A percentile compares a stretch with the other conserved stretches of the same genome.
These are phyloP conservation scores for Diaporthe nobilis DNA, from an alignment of 2,329 filamentous ascomycete species.

Conservation along the genomic window DNA sequence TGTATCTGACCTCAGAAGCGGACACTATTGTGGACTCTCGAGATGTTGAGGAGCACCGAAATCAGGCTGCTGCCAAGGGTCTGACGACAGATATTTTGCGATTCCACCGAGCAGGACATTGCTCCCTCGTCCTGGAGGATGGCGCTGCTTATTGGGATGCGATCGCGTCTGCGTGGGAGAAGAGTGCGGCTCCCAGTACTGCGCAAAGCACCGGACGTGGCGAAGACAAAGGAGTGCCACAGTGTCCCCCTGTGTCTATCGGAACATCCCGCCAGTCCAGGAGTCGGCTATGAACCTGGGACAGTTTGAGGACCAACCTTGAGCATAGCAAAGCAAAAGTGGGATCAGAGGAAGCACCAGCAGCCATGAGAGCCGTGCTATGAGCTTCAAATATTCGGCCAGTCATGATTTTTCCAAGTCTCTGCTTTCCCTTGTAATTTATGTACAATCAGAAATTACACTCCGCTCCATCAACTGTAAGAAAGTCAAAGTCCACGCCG, in stretches of 20 bases:
- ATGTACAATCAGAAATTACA: conserved; percentile 5
- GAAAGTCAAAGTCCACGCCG: conserved; percentile 74
- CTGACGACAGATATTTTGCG: conserved; percentile 18
- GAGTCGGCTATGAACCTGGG: neutral
- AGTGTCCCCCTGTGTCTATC: neutral
- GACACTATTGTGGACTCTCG: conserved; percentile 28
- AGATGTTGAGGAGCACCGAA: conserved; percentile 27
- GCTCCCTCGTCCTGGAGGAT: conserved; percentile 37
- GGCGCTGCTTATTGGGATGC: conserved; percentile 32
- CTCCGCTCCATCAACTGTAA: conserved; percentile 60
- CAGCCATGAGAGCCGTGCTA: neutral
- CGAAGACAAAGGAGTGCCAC: neutral
- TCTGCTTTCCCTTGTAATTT: neutral
- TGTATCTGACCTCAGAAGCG: conserved; percentile 37
- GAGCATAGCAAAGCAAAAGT: neutral
- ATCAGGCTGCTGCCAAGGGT: conserved; percentile 30
- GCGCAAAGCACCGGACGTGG: neutral
- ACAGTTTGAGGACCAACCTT: neutral
- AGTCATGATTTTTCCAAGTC: neutral
- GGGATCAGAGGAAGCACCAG: neutral
- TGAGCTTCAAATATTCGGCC: neutral
- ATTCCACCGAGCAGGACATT: conserved; percentile 36
- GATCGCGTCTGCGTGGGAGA: conserved; percentile 30
- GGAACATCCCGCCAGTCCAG: neutral
- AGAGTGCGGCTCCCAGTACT: neutral